Evolutionary conservation across 108 stramenopile genomes (phyloP).

Genomic region (Cyclotella kingstonii): DNA sequence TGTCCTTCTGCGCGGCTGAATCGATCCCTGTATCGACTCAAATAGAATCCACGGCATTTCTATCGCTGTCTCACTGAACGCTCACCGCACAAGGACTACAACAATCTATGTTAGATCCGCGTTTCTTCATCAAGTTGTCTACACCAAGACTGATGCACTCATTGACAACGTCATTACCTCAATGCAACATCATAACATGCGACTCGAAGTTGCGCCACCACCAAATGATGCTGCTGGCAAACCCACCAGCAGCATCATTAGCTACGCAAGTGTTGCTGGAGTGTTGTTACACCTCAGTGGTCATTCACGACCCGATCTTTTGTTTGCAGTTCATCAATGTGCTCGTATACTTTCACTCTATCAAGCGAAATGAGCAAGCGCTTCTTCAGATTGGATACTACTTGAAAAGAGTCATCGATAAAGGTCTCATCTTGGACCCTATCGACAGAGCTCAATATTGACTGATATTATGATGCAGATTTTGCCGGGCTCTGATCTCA

Average conservation of each 20-base stretch:
- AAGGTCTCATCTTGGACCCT: conserved; percentile 33
- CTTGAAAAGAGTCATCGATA: not conserved
- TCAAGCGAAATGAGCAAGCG: not conserved
- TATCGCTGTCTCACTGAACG: no score
- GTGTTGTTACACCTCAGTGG: conserved; percentile 39
- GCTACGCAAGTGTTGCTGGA: conserved; percentile 30
- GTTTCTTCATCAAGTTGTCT: no score
- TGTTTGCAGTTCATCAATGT: conserved; percentile 38
- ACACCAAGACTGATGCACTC: no score
- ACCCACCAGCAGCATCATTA: not conserved
- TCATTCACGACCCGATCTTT: conserved; percentile 35
- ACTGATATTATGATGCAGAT: conserved; percentile 34
- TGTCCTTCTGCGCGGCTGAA: no score
- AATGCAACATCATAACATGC: no score
- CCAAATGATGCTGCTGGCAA: conserved; percentile 11
- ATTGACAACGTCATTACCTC: no score
- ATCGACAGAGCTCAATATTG: conserved; percentile 8
- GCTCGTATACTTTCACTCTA: conserved; percentile 3
- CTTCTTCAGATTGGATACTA: not conserved
- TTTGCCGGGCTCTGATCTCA: conserved; percentile 10
- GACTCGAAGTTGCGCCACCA: not conserved
- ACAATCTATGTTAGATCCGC: no score
- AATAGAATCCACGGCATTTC: no score
- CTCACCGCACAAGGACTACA: no score
- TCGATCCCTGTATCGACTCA: no score